Base-by-base conservation (phyloP, 139 green algal genomes). In the Pleodorina starrii region DNA sequence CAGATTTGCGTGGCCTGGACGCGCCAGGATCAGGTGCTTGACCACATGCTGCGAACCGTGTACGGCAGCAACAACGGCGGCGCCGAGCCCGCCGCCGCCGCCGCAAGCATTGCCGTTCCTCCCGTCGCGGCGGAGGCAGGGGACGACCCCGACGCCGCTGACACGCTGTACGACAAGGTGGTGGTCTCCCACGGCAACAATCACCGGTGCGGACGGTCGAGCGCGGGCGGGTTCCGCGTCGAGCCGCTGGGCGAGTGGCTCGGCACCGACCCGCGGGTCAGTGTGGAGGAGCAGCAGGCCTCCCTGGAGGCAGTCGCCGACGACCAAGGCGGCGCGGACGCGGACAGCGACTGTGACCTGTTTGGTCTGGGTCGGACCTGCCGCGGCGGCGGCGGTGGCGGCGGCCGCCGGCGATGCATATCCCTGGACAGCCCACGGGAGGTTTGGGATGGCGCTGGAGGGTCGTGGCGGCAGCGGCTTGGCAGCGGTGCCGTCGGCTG, bases 11-110 rank as follows among this genome's bases (percentile, higher is more conserved):
- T 79, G 44, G 66, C 82, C 1, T 80, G 78, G 63, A 46, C 35
- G 7, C 19, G 57, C 2, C 87, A 91, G 87, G 87, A 90, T 36
- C 42, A 66, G 60, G 14, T 90, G 3, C 42, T 90, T 42, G 57
- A 82, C 36, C 32, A 23, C 1, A 46, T 90, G 43, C 40, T 90
- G 74, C 59, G 60, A 25, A 25, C 10, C 19, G 75, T 73, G 42
- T 90, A 90, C 57, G 86, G 73, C 57, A 59, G 74, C 74, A 46
- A 54, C 44, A 21, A 46, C 19, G 36, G 36, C 69, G 40, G 72
- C 19, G 19, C 21, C 35, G 17, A n/a, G n/a, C n/a, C n/a, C n/a
- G n/a, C n/a, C n/a, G n/a, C n/a, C n/a, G n/a, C n/a, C n/a, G n/a
- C n/a, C n/a, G n/a, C n/a, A n/a, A n/a, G n/a, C n/a, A n/a, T n/a